A percentile compares a stretch with the other conserved stretches of the same genome.
These are phyloP conservation scores for Orbilia brochopaga DNA, from an alignment of 2,329 filamentous ascomycete genomes.

Conservation along the genomic window DNA sequence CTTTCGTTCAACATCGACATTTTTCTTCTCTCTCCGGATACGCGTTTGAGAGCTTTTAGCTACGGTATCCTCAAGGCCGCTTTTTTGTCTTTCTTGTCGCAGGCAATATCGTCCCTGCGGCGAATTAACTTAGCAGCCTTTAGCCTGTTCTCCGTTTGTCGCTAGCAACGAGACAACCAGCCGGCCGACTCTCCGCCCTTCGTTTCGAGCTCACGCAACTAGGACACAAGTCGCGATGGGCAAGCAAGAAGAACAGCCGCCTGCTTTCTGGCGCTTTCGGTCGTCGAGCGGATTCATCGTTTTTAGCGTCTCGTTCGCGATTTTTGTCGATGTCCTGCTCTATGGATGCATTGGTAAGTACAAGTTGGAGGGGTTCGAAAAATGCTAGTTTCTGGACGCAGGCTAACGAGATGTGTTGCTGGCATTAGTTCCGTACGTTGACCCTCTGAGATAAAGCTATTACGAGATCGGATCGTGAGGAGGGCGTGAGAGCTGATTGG, in stretches of 20 bases:
- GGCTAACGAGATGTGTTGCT: constrained; percentile 23
- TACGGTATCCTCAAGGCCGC: too few species aligned
- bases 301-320: constrained; percentile 49
- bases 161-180: background rate
- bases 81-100: background rate
- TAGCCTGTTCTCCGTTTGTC: background rate
- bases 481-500: background rate
- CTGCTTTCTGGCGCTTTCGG: constrained; percentile 46
- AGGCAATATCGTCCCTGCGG: background rate
- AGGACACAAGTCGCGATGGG: constrained; percentile 25
- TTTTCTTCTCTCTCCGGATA: too few species aligned
- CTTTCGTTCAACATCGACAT: background rate
- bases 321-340: constrained; percentile 48
- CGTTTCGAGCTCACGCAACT: constrained; percentile 3
- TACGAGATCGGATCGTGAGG: background rate
- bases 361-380: background rate
- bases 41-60: too few species aligned
- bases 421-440: constrained; percentile 42
- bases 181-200: background rate
- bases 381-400: background rate
- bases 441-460: background rate
- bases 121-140: background rate
- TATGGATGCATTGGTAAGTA: constrained; percentile 48
- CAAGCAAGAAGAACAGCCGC: constrained; percentile 27
- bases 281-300: constrained; percentile 48